Conservation (phyloP, 768 basidiomycete genomes). For the Gelatoporia subvermispora region DNA sequence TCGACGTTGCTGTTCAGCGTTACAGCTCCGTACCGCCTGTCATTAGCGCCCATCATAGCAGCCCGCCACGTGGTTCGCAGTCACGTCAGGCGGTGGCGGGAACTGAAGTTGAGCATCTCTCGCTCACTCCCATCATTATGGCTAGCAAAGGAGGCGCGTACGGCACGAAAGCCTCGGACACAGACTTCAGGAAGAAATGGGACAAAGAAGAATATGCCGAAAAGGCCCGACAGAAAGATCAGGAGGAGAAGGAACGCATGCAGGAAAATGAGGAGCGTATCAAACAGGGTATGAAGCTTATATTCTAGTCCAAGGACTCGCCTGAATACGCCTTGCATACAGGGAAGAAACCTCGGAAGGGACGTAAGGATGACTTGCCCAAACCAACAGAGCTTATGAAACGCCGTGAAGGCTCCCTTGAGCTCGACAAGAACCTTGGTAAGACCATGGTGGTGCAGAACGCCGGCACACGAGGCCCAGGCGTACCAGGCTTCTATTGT, state of each 20-base stretch:
- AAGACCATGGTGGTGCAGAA: conserved; percentile 95
- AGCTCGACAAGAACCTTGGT: conserved; percentile 90
- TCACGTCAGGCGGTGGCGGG: too few species aligned
- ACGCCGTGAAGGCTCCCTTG: conserved; percentile 76
- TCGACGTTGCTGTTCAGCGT: too few species aligned
- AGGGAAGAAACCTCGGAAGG: conserved; percentile 82
- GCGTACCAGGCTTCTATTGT: conserved; percentile 92
- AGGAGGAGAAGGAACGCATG: conserved; percentile 78
- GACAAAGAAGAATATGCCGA: conserved; percentile 90
- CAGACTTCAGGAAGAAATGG: conserved; percentile 87
- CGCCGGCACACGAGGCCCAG: conserved; percentile 75
- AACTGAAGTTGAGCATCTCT: too few species aligned
- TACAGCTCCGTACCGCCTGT: too few species aligned
- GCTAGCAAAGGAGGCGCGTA: conserved; percentile 26
- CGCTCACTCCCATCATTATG: conserved; percentile 10
- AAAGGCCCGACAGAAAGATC: conserved; percentile 75
- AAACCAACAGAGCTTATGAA: conserved; percentile 94
- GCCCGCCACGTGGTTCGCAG: too few species aligned
- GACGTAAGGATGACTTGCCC: conserved; percentile 71
- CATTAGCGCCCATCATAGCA: too few species aligned
- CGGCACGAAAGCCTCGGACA: conserved; percentile 44
- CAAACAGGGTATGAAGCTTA: conserved; percentile 61
- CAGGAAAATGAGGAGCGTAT: conserved; percentile 79
- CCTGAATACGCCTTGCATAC: conserved; percentile 1
- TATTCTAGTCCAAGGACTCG: neutral